These are phyloP conservation scores for Phanerodontia chrysosporium DNA, from an alignment of 768 basidiomycete genomes.

Conservation along the genomic window DNA sequence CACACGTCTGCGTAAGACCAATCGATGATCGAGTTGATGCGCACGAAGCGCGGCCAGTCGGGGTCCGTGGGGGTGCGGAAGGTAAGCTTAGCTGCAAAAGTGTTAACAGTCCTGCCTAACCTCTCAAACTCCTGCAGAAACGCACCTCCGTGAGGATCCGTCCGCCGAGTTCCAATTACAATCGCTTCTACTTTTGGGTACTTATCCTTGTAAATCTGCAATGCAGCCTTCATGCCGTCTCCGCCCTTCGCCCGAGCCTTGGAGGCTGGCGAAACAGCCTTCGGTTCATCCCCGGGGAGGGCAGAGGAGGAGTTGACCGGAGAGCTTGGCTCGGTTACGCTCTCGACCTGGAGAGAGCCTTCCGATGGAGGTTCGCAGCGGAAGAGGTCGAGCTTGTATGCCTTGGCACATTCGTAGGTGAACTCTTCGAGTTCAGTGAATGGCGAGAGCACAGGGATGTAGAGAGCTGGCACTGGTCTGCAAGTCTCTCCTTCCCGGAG, in stretches of 20 bases:
- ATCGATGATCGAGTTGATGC: constrained; percentile 93
- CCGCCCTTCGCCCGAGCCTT: constrained; percentile 44
- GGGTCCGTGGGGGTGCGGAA: constrained; percentile 79
- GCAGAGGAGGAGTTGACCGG: constrained; percentile 20
- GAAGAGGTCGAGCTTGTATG: constrained; percentile 77
- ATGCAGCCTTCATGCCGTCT: constrained; percentile 74
- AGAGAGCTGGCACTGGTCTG: constrained; percentile 61
- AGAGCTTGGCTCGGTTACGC: constrained; percentile 36
- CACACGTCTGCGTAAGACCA: constrained; percentile 92
- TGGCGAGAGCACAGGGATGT: constrained; percentile 88
- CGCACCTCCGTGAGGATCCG: constrained; percentile 93
- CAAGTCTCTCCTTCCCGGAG: constrained; percentile 30
- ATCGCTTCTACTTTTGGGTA: constrained; percentile 74
- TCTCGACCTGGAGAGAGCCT: constrained; percentile 40
- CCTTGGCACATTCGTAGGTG: constrained; percentile 54
- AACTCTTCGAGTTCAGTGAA: constrained; percentile 83
- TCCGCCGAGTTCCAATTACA: constrained; percentile 81
- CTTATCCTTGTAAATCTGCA: constrained; percentile 64
- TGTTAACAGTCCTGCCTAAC: not conserved
- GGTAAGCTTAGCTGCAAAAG: constrained; percentile 56
- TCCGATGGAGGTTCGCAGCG: constrained; percentile 36
- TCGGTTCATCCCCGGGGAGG: constrained; percentile 4
- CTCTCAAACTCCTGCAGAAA: constrained; percentile 6
- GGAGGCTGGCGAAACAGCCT: not conserved
- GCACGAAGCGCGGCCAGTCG: constrained; percentile 85